A percentile compares a stretch with the other conserved stretches of the same genome.
These are phyloP conservation scores for Petunia hybrid DNA, from an alignment of 305 asterid genomes.

Conservation along the genomic window DNA sequence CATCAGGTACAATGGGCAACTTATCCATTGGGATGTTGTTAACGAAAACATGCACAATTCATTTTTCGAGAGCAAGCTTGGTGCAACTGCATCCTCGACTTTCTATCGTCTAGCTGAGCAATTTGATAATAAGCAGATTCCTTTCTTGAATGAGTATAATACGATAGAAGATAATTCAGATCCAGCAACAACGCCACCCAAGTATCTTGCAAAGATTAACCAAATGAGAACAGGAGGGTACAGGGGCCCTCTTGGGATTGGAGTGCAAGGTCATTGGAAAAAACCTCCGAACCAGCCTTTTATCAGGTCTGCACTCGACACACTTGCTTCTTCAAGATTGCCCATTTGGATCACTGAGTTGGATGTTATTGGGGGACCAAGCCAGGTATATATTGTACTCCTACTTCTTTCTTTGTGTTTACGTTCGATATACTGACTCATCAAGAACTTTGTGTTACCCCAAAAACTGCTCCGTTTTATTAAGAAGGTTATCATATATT, in stretches of 20 bases:
- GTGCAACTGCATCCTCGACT: slow-evolving; percentile 33
- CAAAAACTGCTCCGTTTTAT: too few relatives aligned
- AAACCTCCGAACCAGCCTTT: slow-evolving; percentile 52
- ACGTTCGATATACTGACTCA: slow-evolving; percentile 2
- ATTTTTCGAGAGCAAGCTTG: slow-evolving; percentile 55
- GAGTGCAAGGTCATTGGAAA: slow-evolving; percentile 62
- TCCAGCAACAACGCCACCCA: slow-evolving; percentile 39
- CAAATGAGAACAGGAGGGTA: slow-evolving; percentile 47
- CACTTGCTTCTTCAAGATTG: slow-evolving; percentile 48
- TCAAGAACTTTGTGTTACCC: neutral
- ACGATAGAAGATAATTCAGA: slow-evolving; percentile 52
- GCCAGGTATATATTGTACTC: too few relatives aligned
- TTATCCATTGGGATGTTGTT: too few relatives aligned
- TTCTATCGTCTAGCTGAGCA: slow-evolving; percentile 37
- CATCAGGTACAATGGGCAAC: slow-evolving; percentile 82
- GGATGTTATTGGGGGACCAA: slow-evolving; percentile 49
- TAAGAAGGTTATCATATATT: too few relatives aligned
- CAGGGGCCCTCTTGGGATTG: slow-evolving; percentile 59
- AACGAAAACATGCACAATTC: slow-evolving; percentile 62
- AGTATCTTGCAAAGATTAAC: slow-evolving; percentile 46
- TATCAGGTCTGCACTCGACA: slow-evolving; percentile 55
- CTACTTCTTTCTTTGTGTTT: neutral
- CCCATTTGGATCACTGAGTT: slow-evolving; percentile 77
- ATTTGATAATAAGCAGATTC: slow-evolving; percentile 44
- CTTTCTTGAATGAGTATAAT: slow-evolving; percentile 65